Base-by-base conservation (phyloP, 768 basidiomycete species). In the Leucosporidium scottii region DNA sequence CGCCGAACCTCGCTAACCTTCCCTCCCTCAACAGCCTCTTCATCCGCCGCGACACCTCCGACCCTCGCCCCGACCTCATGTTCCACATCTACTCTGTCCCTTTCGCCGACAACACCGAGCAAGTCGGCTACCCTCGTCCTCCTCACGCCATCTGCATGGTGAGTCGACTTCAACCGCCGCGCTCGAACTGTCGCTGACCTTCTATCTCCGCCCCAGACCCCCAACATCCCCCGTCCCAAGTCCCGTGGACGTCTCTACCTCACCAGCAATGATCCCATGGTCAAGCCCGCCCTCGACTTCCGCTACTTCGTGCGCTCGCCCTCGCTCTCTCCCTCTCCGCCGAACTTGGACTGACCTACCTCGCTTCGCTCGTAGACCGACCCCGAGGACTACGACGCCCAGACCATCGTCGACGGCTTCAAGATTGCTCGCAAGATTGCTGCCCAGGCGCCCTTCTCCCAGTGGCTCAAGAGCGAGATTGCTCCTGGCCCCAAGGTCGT, bases 251-350 rank as follows among this genome's bases (percentile, higher is more conserved):
- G 44, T 13, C 60, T 70, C 7, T 65, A 59, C 65, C 61, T 70
- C 17, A 44, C 53, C 53, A 67, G 61, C 8, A 17, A 60, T 39
- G 65, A 70, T 47, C 69, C 69, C 0, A 13, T 17, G n/a, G 58
- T 30, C 34, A 55, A 61, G 56, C 69, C 69, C 39, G 54, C 47
- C 2, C 50, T 66, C 61, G 69, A 70, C 49, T 59, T 60, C 61
- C 58, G 60, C 31, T 70, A 70, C 58, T 64, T 70, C 36, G 59
- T 59, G 0, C 25, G 59, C 4, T 18, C 36, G 2, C 8, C 27
- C 25, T 4, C 25, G 36, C 39, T 17, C 34, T 9, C 6, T 47
- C 39, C 39, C 39, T 44, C 8, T 44, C 8, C 10, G 10, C 39
- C 39, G 39, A 44, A 13, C 39, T 44, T 44, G 8, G 10, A 44